Percentiles rank a stretch among this genome's conserved stretches.
These are phyloP conservation scores for Colletotrichum truncatum DNA, from an alignment of 2,329 filamentous ascomycete genomes.

Conservation along the genomic window DNA sequence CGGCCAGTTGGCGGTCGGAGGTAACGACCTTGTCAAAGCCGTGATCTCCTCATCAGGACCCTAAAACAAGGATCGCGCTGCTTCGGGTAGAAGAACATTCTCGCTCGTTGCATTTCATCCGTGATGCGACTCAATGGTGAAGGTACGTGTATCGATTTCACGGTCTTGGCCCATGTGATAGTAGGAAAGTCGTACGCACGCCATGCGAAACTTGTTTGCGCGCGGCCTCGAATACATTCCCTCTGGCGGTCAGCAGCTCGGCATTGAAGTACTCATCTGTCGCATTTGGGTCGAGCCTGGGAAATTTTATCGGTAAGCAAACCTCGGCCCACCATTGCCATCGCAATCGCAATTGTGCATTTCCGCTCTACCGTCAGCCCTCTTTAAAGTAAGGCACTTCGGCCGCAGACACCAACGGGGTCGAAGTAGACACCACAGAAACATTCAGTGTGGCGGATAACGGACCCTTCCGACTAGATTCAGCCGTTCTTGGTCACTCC, in stretches of 20 bases:
- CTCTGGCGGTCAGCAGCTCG: neutral
- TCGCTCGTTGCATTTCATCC: neutral
- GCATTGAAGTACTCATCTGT: neutral
- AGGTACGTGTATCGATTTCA: no score
- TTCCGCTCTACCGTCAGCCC: neutral
- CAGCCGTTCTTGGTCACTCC: neutral
- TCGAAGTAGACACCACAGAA: neutral
- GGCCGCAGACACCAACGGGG: neutral
- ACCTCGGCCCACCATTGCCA: neutral
- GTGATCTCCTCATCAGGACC: conserved; percentile 5
- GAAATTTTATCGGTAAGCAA: neutral
- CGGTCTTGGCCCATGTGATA: no score
- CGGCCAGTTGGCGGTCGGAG: neutral
- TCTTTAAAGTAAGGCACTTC: neutral
- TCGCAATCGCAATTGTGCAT: neutral
- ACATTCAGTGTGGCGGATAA: conserved; percentile 2
- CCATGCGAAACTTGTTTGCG: neutral
- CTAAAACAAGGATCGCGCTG: conserved; percentile 7
- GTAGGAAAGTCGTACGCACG: no score
- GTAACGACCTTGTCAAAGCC: neutral
- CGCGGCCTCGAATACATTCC: neutral
- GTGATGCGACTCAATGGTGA: neutral
- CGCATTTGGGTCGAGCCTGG: neutral
- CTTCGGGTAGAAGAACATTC: neutral
- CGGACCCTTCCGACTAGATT: conserved; percentile 3